Evolutionary conservation across 345 rosid genomes (phyloP), one percentile per base, ranked within the genome.

Genomic region (Gossypioides kirkii): DNA sequence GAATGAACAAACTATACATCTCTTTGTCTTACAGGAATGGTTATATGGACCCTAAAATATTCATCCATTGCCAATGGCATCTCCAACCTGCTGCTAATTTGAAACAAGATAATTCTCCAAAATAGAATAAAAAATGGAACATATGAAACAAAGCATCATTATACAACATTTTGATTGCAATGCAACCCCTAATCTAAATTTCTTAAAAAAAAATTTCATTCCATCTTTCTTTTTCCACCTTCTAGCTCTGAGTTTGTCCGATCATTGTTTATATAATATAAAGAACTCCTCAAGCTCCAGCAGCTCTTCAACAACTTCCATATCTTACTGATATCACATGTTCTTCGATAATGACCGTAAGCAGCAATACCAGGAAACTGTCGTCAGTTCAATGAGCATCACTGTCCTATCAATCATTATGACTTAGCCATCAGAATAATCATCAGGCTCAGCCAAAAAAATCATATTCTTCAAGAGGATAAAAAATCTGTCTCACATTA

Each of bases 401-500:
- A 50, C n/a, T 22, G 47, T 28, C 61, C 32, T 5, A 26, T 56
- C 42, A 17, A 36, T 20, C 61, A 25, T 55, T 20, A 25, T 50
- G 45, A 4, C 38, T 28, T 28, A 38, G n/a, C 6, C 46, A 64
- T 59, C 76, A 65, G 9, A 38, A 54, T 36, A 25, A 64, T 61
- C 25, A 13, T 68, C 22, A 41, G 22, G 56, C n/a, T n/a, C 20
- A 12, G 25, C 50, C 54, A 18, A 45, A 23, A 41, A 45, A 23
- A 26, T 41, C 61, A 65, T 53, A 22, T 54, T 43, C 50, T n/a
- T 14, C 16, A 23, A 23, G 52, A 23, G 45, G 17, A 66, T 17
- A 13, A 23, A 72, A 13, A 43, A 58, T 42, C 47, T 17, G 12
- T 28, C 70, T 92, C 83, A 92, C 99, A 92, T 95, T 76, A 95